A percentile compares a stretch with the other conserved stretches of the same genome.
Evolutionary conservation across 139 green algal genomes (phyloP).

Genomic region (Haematococcus sp.): DNA sequence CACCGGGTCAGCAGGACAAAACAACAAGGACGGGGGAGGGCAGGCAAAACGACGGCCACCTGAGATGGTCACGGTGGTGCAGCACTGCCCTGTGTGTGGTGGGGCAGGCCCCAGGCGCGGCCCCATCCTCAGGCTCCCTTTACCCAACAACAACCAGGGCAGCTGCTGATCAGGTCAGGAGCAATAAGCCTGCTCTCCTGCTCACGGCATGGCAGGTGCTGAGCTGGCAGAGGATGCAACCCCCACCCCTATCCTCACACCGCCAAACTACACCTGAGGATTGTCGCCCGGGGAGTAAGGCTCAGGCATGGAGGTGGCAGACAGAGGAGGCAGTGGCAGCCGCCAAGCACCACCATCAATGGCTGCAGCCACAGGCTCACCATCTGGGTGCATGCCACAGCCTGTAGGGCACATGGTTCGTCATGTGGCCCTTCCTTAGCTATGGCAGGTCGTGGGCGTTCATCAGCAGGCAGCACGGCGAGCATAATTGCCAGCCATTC

Average conservation of each 20-base stretch:
- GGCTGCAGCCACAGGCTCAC: slow-evolving; percentile 41
- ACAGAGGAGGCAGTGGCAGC: slow-evolving; percentile 76
- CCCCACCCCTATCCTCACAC: too few relatives aligned
- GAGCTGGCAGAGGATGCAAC: too few relatives aligned
- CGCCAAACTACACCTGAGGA: slow-evolving; percentile 15
- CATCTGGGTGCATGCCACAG: slow-evolving; percentile 55
- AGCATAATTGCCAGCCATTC: too few relatives aligned
- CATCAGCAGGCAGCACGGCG: not conserved
- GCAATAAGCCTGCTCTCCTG: too few relatives aligned
- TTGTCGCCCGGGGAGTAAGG: slow-evolving; percentile 69
- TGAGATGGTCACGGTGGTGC: too few relatives aligned
- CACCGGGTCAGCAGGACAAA: not conserved
- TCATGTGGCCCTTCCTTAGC: not conserved
- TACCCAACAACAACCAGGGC: too few relatives aligned
- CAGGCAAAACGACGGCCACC: slow-evolving; percentile 9
- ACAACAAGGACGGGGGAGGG: not conserved
- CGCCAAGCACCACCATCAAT: slow-evolving; percentile 80
- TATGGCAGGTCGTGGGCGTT: not conserved
- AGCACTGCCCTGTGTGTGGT: too few relatives aligned
- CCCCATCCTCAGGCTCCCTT: too few relatives aligned
- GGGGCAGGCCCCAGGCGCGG: too few relatives aligned
- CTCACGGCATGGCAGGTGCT: too few relatives aligned
- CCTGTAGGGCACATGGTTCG: slow-evolving; percentile 6
- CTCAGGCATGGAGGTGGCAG: slow-evolving; percentile 52
- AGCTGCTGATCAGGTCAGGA: too few relatives aligned